These are phyloP conservation scores for Aquilaria agallochum DNA, from an alignment of 441 rosid genomes.

Conservation along the genomic window DNA sequence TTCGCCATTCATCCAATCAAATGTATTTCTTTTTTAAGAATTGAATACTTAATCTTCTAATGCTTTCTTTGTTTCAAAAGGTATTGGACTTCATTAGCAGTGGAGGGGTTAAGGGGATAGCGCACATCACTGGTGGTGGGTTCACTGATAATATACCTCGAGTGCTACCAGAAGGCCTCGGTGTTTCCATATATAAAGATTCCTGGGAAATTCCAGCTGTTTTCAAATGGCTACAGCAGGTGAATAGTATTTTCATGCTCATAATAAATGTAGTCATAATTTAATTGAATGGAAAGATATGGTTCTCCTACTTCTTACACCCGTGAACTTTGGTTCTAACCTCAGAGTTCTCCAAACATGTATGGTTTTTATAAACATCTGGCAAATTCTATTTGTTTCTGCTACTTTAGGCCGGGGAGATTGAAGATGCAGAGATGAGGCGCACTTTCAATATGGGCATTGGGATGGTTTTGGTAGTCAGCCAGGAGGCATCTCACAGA, in stretches of 20 bases:
- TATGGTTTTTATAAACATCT: neutral
- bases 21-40: too few relatives aligned
- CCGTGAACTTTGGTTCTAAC: neutral
- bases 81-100: slow-evolving; percentile 72
- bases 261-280: neutral
- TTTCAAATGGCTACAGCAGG: slow-evolving; percentile 94
- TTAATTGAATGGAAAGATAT: neutral
- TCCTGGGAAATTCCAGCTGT: slow-evolving; percentile 76
- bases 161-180: slow-evolving; percentile 74
- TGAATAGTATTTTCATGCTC: slow-evolving; percentile 16
- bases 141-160: slow-evolving; percentile 92
- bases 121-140: slow-evolving; percentile 96
- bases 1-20: neutral
- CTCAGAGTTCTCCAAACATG: neutral
- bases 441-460: slow-evolving; percentile 92
- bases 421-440: slow-evolving; percentile 85
- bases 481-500: slow-evolving; percentile 51
- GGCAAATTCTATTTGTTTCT: slow-evolving; percentile 8
- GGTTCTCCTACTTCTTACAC: neutral
- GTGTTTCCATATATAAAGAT: slow-evolving; percentile 54
- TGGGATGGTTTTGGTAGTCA: slow-evolving; percentile 80
- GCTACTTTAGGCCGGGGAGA: slow-evolving; percentile 50
- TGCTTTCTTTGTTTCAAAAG: slow-evolving; percentile 20
- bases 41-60: too few relatives aligned
- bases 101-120: slow-evolving; percentile 93